Percentiles rank a stretch among this genome's conserved stretches.
phyloP scores from a whole-genome alignment of 768 basidiomycete genomes.

The Paxillus rubicundulus region DNA sequence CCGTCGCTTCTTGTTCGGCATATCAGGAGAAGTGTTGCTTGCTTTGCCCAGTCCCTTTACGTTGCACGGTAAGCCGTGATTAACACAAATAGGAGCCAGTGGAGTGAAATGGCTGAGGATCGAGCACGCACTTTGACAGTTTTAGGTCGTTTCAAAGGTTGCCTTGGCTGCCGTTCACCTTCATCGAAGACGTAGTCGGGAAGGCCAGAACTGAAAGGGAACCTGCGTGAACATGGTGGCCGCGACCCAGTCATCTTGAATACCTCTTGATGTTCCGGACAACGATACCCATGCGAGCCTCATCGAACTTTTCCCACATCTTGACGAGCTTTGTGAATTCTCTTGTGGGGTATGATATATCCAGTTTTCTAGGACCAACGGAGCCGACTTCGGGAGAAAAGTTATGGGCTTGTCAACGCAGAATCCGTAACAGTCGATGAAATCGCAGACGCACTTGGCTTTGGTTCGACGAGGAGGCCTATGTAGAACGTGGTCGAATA shows the following conservation, averaged over 20 bases:
- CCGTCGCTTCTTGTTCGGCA: constrained; percentile 83
- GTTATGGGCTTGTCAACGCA: constrained; percentile 17
- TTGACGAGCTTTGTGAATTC: constrained; percentile 95
- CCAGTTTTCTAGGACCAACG: constrained; percentile 77
- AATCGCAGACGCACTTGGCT: constrained; percentile 63
- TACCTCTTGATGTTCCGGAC: constrained; percentile 93
- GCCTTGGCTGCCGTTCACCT: constrained; percentile 73
- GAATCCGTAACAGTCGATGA: constrained; percentile 9
- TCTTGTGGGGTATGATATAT: constrained; percentile 95
- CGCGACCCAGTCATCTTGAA: constrained; percentile 14
- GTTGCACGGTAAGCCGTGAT: constrained; percentile 30
- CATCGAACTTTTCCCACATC: constrained; percentile 93
- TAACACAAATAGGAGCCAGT: constrained; percentile 12
- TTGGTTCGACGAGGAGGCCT: constrained; percentile 88
- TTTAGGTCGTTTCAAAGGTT: constrained; percentile 74
- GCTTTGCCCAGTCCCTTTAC: constrained; percentile 62
- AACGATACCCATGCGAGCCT: constrained; percentile 88
- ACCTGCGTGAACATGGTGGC: constrained; percentile 21
- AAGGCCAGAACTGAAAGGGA: constrained; percentile 54
- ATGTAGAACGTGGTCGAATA: constrained; percentile 98
- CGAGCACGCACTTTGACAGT: constrained; percentile 46
- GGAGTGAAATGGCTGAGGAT: constrained; percentile 10
- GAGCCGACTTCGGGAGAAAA: constrained; percentile 56
- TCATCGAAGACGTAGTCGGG: constrained; percentile 83
- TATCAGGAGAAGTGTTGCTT: constrained; percentile 59